Percentiles rank a stretch among this genome's conserved stretches.
Evolutionary conservation across 352 stramenopile genomes (phyloP).

Genomic region (Phytopythium delawarense): DNA sequence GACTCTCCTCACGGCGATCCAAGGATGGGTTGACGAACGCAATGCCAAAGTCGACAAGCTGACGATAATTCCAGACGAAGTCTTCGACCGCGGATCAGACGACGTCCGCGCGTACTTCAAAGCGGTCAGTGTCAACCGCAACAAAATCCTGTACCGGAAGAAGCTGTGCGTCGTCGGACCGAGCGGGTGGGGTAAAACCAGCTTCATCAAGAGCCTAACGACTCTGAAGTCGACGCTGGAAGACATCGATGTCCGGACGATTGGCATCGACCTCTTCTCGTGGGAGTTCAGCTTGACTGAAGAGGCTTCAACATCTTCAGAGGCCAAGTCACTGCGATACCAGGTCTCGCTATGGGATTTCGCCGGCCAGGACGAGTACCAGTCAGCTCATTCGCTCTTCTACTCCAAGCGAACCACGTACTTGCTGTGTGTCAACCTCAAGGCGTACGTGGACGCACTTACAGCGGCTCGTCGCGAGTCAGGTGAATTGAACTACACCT

Average conservation of each 20-base stretch:
- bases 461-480: not conserved
- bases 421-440: constrained; percentile 12
- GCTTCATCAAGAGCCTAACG: constrained; percentile 23
- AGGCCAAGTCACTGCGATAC: not conserved
- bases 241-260: constrained; percentile 18
- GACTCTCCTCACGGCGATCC: not conserved
- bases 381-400: constrained; percentile 12
- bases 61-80: not conserved
- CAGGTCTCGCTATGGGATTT: constrained; percentile 17
- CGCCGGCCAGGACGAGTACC: no score
- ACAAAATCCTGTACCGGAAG: constrained; percentile 8
- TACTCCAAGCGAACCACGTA: constrained; percentile 11
- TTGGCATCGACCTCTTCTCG: constrained; percentile 28
- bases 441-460: not conserved
- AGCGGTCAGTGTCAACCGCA: no score
- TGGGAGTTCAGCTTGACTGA: constrained; percentile 17
- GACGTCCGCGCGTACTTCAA: not conserved
- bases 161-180: constrained; percentile 28
- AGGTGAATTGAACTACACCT: no score
- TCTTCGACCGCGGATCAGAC: not conserved
- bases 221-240: constrained; percentile 10
- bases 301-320: not conserved
- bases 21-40: not conserved
- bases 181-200: constrained; percentile 26
- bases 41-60: not conserved